A percentile compares a stretch with the other conserved stretches of the same genome.
These are phyloP conservation scores for Cryphonectria carpinicola DNA, from an alignment of 2,329 filamentous ascomycete species.

Conservation along the genomic window DNA sequence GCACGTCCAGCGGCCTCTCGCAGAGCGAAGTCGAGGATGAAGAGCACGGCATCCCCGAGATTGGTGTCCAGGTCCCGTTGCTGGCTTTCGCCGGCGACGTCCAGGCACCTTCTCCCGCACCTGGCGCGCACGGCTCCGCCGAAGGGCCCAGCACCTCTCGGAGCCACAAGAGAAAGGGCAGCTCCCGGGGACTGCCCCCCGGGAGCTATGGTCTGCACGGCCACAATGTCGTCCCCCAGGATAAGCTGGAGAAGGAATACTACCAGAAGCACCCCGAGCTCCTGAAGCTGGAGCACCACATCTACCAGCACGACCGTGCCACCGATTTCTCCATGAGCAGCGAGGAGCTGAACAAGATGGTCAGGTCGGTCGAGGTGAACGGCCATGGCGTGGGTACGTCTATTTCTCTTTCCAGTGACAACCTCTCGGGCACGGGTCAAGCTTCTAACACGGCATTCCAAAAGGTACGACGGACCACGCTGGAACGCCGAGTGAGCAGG, in stretches of 20 bases:
- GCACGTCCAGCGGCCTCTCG: slow-evolving; percentile 55
- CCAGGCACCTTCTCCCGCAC: slow-evolving; percentile 86
- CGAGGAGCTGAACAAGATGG: slow-evolving; percentile 87
- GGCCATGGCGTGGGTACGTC: slow-evolving; percentile 56
- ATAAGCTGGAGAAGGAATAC: slow-evolving; percentile 89
- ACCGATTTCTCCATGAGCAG: slow-evolving; percentile 85
- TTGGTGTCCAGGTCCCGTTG: slow-evolving; percentile 92
- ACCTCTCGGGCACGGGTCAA: slow-evolving; percentile 19
- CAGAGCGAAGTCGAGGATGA: slow-evolving; percentile 65
- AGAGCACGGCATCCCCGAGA: slow-evolving; percentile 88
- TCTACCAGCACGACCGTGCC: slow-evolving; percentile 58
- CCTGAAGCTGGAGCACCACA: slow-evolving; percentile 71
- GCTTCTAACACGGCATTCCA: slow-evolving; percentile 35
- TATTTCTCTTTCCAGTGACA: background rate
- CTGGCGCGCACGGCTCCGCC: slow-evolving; percentile 45
- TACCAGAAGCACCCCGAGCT: slow-evolving; percentile 90
- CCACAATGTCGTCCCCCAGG: slow-evolving; percentile 74
- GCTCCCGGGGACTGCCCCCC: slow-evolving; percentile 73
- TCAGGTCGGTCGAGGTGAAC: slow-evolving; percentile 68
- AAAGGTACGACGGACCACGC: slow-evolving; percentile 66
- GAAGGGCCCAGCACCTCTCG: slow-evolving; percentile 36
- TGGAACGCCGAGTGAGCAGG: slow-evolving; percentile 85
- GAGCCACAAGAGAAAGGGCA: slow-evolving; percentile 72
- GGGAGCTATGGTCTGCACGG: slow-evolving; percentile 94
- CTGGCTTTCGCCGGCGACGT: slow-evolving; percentile 91